A percentile compares a stretch with the other conserved stretches of the same genome.
Evolutionary conservation across 2,329 filamentous ascomycete species (phyloP).

Genomic region (Pseudogymnoascus sp.): DNA sequence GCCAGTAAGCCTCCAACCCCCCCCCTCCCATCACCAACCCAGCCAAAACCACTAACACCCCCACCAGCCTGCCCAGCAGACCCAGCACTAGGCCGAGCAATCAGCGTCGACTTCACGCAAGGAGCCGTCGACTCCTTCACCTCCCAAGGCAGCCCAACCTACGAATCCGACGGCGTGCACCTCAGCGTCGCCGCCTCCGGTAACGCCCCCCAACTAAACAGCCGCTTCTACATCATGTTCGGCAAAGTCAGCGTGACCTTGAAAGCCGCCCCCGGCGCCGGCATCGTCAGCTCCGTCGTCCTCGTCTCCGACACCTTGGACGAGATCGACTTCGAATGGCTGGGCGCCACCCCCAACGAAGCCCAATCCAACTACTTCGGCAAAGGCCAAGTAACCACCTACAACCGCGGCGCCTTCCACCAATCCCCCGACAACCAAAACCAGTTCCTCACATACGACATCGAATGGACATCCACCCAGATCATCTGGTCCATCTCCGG

Average conservation of each 20-base stretch:
- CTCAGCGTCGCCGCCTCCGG: conserved; percentile 73
- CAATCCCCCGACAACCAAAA: conserved; percentile 58
- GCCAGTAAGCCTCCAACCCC: background rate
- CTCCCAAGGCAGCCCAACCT: conserved; percentile 59
- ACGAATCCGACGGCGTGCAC: conserved; percentile 65
- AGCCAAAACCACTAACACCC: conserved; percentile 16
- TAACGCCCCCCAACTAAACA: conserved; percentile 77
- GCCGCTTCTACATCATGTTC: conserved; percentile 99
- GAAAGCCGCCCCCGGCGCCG: conserved; percentile 77
- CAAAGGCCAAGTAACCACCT: conserved; percentile 77
- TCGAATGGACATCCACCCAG: conserved; percentile 83
- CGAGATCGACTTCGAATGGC: conserved; percentile 97
- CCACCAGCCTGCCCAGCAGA: conserved; percentile 58
- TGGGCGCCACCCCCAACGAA: conserved; percentile 65
- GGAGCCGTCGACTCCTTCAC: conserved; percentile 73
- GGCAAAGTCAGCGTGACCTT: conserved; percentile 79
- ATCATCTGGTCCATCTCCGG: conserved; percentile 83
- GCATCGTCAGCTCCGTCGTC: conserved; percentile 89
- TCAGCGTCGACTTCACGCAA: conserved; percentile 73
- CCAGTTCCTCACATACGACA: conserved; percentile 73
- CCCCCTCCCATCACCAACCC: background rate
- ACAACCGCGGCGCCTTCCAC: conserved; percentile 81
- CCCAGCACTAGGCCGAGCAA: conserved; percentile 73
- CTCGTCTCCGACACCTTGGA: conserved; percentile 86
- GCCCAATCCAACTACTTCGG: conserved; percentile 98